Evolutionary conservation across 2,329 filamentous ascomycete genomes (phyloP).

Genomic region (Microcyclospora tardicrescens): DNA sequence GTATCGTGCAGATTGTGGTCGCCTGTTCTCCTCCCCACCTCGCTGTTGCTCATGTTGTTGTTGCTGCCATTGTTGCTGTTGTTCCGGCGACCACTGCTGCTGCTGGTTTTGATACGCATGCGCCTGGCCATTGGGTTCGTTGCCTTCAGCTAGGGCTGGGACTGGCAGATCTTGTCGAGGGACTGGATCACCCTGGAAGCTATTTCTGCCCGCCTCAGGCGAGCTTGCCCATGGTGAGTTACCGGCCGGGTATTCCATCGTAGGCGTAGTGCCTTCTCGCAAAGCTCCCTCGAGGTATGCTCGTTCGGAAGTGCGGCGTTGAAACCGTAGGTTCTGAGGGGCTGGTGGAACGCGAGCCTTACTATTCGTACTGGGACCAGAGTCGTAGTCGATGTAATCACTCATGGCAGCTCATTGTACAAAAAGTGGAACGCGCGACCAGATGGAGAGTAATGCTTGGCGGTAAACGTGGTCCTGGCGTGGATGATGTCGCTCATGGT

Average conservation of each 20-base stretch:
- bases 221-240: slow-evolving; percentile 53
- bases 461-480: no score
- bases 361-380: slow-evolving; percentile 7
- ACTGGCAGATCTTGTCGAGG: slow-evolving; percentile 16
- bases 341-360: slow-evolving; percentile 8
- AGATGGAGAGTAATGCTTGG: no score
- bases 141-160: slow-evolving; percentile 12
- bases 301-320: slow-evolving; percentile 23
- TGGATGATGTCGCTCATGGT: no score
- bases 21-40: slow-evolving; percentile 19
- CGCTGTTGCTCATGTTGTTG: slow-evolving; percentile 21
- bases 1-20: slow-evolving; percentile 19
- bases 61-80: slow-evolving; percentile 18
- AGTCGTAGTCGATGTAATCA: not conserved
- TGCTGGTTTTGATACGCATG: slow-evolving; percentile 19
- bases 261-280: slow-evolving; percentile 15
- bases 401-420: no score
- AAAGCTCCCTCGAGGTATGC: slow-evolving; percentile 21
- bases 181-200: slow-evolving; percentile 29
- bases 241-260: slow-evolving; percentile 54
- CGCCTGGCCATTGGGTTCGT: slow-evolving; percentile 3
- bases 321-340: slow-evolving; percentile 20
- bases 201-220: slow-evolving; percentile 38
- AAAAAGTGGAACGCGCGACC: no score
- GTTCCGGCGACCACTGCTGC: slow-evolving; percentile 21